Base-by-base conservation (phyloP, 169 alveolate species). In the Cryptosporidium sp. region DNA sequence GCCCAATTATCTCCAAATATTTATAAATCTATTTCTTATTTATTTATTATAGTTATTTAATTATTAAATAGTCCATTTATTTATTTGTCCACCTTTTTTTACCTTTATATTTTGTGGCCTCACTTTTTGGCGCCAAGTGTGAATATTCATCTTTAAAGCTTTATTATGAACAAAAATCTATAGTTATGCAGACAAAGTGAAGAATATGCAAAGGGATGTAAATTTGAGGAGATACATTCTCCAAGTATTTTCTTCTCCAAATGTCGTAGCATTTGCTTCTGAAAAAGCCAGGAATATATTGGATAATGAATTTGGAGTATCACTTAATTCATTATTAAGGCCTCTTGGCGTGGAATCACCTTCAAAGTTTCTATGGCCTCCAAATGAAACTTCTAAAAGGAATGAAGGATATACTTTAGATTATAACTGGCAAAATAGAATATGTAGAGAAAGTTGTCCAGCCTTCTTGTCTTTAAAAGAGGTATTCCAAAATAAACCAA, bases 281-380 rank as follows among this genome's bases (percentile, higher is more conserved):
- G 75, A 80, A 14, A 60, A 65, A 29, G 89, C 75, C 21, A 35
- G 75, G 39, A 65, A 26, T 23, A 29, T 80, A 2, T 42, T 80
- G 37, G 75, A 60, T 18, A 3, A 37, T 7, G 89, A 80, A 39
- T 80, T 80, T 62, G 89, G 89, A 21, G 44, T 80, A 62, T 42
- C 73, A 12, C 35, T 80, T 37, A 33, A 62, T 18, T 62, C 80
- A 39, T 12, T 80, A n/a, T 33, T 80, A 14, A 60, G 89, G 45
- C 89, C 89, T 26, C 62, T 80, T 35, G 67, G 89, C 23, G 75
- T 65, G 39, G 89, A 80, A 21, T 60, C 80, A 16, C 21, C 80
- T 8, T 37, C 56, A 7, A 67, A 62, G 52, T 80, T 62, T 80
- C 58, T 80, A 26, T 80, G 89, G 89, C 69, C 89, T 35, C 52